Evolutionary conservation across 495 filamentous ascomycete genomes (phyloP), one percentile per base, ranked within the genome.

Genomic region (Pyrenula massariospora): DNA sequence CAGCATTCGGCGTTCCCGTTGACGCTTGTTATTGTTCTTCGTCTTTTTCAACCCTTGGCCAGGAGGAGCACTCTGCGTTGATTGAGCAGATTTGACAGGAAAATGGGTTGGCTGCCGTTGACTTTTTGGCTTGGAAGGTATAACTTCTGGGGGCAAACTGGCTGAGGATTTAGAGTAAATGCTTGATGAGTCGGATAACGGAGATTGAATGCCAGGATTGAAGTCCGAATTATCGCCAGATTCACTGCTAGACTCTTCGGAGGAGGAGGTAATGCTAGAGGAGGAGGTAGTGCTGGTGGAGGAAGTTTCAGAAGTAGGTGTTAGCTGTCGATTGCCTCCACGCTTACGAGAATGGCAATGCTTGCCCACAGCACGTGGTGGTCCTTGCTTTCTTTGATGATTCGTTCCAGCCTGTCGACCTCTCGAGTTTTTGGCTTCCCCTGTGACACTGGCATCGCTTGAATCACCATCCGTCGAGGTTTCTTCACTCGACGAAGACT

Each of bases 11-110:
- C 71, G 65, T 25, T 78, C 62, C 56, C 73, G 76, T 55, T 71
- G 72, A 36, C 84, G 73, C 11, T 68, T 63, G 58, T 87, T 87
- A 56, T 77, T 77, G 22, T 72, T 70, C 50, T 73, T 74, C 1
- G 84, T 87, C 51, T 61, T 58, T 10, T 60, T 42, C n/a, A 68
- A 77, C 24, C 83, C 81, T 42, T 70, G 47, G 10, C 70, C 70
- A 55, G 72, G 72, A 55, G 72, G 72, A 23, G 60, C 50, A 20
- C 50, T 52, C 10, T 52, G 50, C 50, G 5, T 52, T 8, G 8
- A 20, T 42, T 42, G 31, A 8, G 31, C 15, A 42, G 31, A 5
- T 42, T 42, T 5, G 15, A 8, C 8, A 42, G 15, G 31, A 42
- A 15, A 42, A 8, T 42, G 31, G 8, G 15, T 8, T 15, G 31